A percentile compares a stretch with the other conserved stretches of the same genome.
Conservation (phyloP, 805 yeast species). For the Starmerella cellae region DNA sequence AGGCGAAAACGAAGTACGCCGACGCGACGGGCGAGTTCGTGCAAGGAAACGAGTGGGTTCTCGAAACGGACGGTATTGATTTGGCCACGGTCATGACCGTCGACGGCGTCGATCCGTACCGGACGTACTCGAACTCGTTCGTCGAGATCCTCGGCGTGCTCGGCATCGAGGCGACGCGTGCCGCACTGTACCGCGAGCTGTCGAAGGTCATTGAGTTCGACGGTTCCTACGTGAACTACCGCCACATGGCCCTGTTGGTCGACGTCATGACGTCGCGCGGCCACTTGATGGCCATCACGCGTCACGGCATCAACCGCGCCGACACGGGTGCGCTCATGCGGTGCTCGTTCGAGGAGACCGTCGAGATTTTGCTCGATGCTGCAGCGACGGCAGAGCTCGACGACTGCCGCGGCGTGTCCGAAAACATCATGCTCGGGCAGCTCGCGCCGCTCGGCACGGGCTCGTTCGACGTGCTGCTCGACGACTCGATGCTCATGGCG, state of each 20-base stretch:
- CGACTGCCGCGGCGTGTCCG: conserved; percentile 97
- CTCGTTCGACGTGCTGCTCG: conserved; percentile 87
- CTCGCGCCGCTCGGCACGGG: conserved; percentile 99
- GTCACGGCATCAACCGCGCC: conserved; percentile 98
- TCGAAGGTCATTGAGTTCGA: conserved; percentile 96
- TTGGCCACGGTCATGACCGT: conserved; percentile 88
- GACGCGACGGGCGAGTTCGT: conserved; percentile 76
- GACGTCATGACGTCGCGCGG: conserved; percentile 99
- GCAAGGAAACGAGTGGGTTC: conserved; percentile 91
- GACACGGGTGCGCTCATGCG: conserved; percentile 99
- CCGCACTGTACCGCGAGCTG: conserved; percentile 86
- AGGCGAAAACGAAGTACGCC: conserved; percentile 30
- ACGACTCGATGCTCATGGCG: conserved; percentile 66
- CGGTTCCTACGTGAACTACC: conserved; percentile 97
- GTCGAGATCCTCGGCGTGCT: conserved; percentile 87
- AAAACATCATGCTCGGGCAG: conserved; percentile 94
- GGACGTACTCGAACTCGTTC: conserved; percentile 92
- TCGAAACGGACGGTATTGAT: conserved; percentile 97
- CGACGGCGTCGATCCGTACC: conserved; percentile 81
- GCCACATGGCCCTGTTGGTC: conserved; percentile 94
- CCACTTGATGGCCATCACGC: conserved; percentile 94
- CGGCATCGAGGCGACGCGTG: conserved; percentile 97
- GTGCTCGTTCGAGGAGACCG: conserved; percentile 98
- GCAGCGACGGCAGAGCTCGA: conserved; percentile 97
- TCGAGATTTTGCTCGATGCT: conserved; percentile 91